Conservation (phyloP, 805 yeast species). For the Pichia insulana region DNA sequence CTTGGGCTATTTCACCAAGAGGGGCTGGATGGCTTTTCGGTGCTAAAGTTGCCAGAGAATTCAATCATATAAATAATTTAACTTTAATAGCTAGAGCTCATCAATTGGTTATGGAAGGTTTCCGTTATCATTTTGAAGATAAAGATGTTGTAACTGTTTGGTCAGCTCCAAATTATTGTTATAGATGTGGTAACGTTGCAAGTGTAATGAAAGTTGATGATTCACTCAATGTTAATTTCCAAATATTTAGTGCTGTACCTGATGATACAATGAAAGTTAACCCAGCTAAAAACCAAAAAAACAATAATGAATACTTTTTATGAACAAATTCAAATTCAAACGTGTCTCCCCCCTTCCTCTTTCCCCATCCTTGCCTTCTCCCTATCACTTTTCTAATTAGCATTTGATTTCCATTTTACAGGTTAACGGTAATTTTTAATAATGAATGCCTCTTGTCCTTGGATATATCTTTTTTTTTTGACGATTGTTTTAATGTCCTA, state of each 20-base stretch:
- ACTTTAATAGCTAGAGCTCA: slow-evolving; percentile 91
- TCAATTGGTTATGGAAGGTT: slow-evolving; percentile 98
- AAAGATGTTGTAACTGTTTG: slow-evolving; percentile 96
- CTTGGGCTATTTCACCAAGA: slow-evolving; percentile 97
- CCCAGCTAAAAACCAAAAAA: slow-evolving; percentile 29
- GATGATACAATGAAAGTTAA: slow-evolving; percentile 48
- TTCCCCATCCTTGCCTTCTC: too few relatives aligned
- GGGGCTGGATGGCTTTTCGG: slow-evolving; percentile 99
- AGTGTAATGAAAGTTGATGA: slow-evolving; percentile 95
- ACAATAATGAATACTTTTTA: slow-evolving; percentile 31
- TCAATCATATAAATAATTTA: slow-evolving; percentile 88
- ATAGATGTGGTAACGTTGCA: slow-evolving; percentile 96
- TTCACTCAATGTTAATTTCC: slow-evolving; percentile 77
- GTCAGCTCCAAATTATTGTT: slow-evolving; percentile 97
- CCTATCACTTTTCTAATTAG: neutral
- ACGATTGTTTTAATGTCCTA: too few relatives aligned
- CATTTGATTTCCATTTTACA: neutral
- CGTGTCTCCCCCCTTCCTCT: too few relatives aligned
- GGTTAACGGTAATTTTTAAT: neutral
- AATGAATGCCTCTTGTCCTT: neutral
- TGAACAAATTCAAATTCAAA: slow-evolving; percentile 8
- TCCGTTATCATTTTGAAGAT: slow-evolving; percentile 91
- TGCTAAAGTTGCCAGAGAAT: slow-evolving; percentile 86
- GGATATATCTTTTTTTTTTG: neutral
- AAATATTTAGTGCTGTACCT: slow-evolving; percentile 91